Base-by-base conservation (phyloP, 345 rosid species). In the Triadica sebifera region DNA sequence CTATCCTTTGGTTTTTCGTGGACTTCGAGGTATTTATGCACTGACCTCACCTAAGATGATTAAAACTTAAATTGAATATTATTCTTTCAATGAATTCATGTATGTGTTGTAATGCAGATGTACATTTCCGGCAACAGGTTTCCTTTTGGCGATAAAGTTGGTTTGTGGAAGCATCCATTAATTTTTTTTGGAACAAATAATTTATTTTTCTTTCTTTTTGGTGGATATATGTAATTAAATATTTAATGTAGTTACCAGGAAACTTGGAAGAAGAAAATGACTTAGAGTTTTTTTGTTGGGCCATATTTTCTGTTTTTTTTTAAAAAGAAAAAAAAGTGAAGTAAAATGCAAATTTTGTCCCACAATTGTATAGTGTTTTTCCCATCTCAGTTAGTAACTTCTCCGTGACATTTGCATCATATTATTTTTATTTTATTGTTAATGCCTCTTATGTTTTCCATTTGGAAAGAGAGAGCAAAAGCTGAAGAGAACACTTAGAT, bases 41-140 rank as follows among this genome's bases (percentile, higher is more conserved):
- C 67, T 62, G 22, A 29, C 41, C 16, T 46, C 7, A 29, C 0
- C 41, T 22, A 49, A 59, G 25, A 66, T 20, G 15, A 9, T 53
- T 16, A 1, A 11, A 39, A 34, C 16, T 19, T 19, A n/a, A 9
- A 22, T 13, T 45, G 3, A 2, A 5, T 51, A 11, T 55, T 5
- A 37, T 51, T 51, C n/a, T 38, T 61, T 49, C 6, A 49, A 51
- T 53, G 19, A 46, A 11, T 43, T 8, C 13, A 43, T 29, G 77
- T 17, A 19, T 55, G 11, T 53, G 49, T 17, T 29, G 49, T 79
- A 43, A 19, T 76, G 78, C 86, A 84, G 87, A 68, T 86, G 89
- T 84, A 86, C 72, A 82, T 79, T 79, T 79, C 45, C 82, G 82
- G 87, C 74, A 75, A 24, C 81, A 70, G 56, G 29, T 37, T 57